These are phyloP conservation scores for Debaryomyces maramus DNA, from an alignment of 805 yeast genomes.

Conservation along the genomic window DNA sequence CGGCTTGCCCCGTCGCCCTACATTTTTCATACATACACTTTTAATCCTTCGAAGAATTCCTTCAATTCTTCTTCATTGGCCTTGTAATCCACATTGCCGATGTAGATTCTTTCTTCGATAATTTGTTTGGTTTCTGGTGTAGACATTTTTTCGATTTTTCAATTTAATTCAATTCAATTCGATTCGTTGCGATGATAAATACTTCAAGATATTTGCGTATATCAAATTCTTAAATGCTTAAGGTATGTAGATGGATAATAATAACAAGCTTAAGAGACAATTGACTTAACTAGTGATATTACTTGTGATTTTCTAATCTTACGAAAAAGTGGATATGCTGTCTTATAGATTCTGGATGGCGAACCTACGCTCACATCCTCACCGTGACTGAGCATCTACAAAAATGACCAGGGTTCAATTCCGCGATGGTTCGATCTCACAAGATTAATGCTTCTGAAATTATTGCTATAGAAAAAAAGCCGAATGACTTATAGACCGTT, in stretches of 20 bases:
- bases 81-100: conserved; percentile 44
- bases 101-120: conserved; percentile 46
- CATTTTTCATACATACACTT: conserved; percentile 28
- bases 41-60: conserved; percentile 49
- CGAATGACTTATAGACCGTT: too few species aligned
- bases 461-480: too few species aligned
- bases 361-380: not conserved
- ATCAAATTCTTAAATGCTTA: conserved; percentile 2
- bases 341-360: not conserved
- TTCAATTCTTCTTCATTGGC: conserved; percentile 46
- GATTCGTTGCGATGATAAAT: too few species aligned
- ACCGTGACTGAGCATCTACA: conserved; percentile 1
- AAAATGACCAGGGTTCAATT: not conserved
- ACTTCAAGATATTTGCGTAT: not conserved
- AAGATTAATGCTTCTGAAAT: too few species aligned
- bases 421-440: too few species aligned
- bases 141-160: conserved; percentile 13
- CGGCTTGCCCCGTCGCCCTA: not conserved
- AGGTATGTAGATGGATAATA: conserved; percentile 3
- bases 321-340: not conserved
- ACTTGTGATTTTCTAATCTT: not conserved
- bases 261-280: not conserved
- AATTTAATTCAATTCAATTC: conserved; percentile 3
- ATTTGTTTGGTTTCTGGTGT: conserved; percentile 17
- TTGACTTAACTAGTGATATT: conserved; percentile 11